Evolutionary conservation across 441 rosid species (phyloP), one percentile per base, ranked within the genome.

Genomic region (Macaranga tanarius): DNA sequence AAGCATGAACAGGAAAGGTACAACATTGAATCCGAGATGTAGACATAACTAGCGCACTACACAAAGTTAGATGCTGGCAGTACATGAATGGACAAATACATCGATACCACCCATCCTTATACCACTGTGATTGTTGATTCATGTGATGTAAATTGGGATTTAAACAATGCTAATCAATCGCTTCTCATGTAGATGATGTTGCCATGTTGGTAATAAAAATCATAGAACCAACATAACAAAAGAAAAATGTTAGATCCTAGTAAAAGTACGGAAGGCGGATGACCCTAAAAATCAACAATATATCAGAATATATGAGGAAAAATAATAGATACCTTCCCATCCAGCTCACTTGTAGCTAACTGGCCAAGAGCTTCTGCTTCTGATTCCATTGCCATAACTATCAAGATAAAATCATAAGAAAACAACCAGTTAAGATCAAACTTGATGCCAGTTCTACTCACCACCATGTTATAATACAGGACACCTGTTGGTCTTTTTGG

Each of bases 381-480:
- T 13, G 92, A 91, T 82, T 91, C 96, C 96, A 91, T 89, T 72
- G 87, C 83, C 92, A 90, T 6, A 44, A 90, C 96, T 90, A 17
- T 47, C 56, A 69, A 68, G 45, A 58, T 28, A 60, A 65, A 56
- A 71, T 47, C 45, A 62, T 40, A 55, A 60, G 57, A 61, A 65
- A 50, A 64, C 60, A 55, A 62, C 57, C 28, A 38, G 63, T 48
- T 74, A 42, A 26, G 69, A 57, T 52, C 75, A 69, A 61, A 57
- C 71, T 69, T n/a, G 48, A 55, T 20, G 4, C 16, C 70, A 17
- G 20, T 38, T 54, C 12, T 22, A 69, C 52, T 74, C 51, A 17
- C n/a, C 28, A 57, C 45, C 40, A 19, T 54, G 22, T 31, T 42
- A 44, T 47, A 61, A 62, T 26, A 66, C 15, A 67, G 55, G 20